Evolutionary conservation across 2,329 filamentous ascomycete genomes (phyloP).

Genomic region (Dryadomyces quercivorus): DNA sequence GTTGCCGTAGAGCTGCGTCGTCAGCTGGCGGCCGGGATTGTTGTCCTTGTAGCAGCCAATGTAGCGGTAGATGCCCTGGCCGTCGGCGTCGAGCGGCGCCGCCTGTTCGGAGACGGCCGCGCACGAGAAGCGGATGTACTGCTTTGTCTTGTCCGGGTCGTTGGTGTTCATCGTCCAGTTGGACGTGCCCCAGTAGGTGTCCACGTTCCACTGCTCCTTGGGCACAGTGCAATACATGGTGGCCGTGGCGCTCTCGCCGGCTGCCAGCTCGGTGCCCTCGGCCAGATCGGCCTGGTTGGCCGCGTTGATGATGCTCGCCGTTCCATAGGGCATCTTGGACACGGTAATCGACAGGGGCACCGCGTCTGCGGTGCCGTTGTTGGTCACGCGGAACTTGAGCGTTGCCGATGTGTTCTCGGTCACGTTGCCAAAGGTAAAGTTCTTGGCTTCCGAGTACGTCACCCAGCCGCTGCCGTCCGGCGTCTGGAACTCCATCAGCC

Average conservation of each 20-base stretch:
- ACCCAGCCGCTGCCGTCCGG: conserved; percentile 38
- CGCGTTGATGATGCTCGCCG: conserved; percentile 39
- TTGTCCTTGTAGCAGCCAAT: conserved; percentile 44
- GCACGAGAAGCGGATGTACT: conserved; percentile 38
- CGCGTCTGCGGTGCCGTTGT: conserved; percentile 36
- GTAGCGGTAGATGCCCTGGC: conserved; percentile 37
- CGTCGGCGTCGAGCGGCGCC: conserved; percentile 30
- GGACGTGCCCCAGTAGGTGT: conserved; percentile 34
- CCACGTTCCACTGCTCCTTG: conserved; percentile 43
- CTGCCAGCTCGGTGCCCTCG: conserved; percentile 38
- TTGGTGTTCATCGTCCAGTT: conserved; percentile 46
- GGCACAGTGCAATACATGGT: conserved; percentile 42
- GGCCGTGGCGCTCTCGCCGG: conserved; percentile 38
- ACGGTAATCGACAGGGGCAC: conserved; percentile 42
- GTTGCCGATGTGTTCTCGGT: conserved; percentile 34
- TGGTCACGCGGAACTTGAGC: conserved; percentile 40
- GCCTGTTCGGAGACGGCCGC: conserved; percentile 39
- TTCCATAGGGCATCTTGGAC: conserved; percentile 47
- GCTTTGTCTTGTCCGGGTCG: conserved; percentile 38
- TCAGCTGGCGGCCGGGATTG: conserved; percentile 39
- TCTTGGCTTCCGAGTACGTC: conserved; percentile 25
- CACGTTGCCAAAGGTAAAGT: conserved; percentile 44
- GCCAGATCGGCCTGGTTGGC: conserved; percentile 44
- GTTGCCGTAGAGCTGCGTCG: conserved; percentile 27
- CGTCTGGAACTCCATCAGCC: conserved; percentile 42